Percentiles rank a stretch among this genome's conserved stretches.
phyloP scores from a whole-genome alignment of 176 grass and related monocot species.

The Carex myosuroides region DNA sequence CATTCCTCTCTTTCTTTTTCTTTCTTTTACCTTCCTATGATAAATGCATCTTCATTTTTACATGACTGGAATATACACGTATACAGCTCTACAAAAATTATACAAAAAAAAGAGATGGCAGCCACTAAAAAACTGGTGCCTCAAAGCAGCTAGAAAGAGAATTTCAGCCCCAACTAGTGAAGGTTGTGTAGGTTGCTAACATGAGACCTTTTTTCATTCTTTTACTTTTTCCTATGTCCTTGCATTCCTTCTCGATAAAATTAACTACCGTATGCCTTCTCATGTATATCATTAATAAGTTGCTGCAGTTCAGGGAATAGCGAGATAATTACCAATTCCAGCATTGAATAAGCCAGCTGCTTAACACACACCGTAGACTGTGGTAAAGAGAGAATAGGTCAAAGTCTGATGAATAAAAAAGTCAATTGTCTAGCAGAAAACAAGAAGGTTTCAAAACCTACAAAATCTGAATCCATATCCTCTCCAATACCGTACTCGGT shows the following conservation, averaged over 20 bases:
- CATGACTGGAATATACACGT: slow-evolving; percentile 19
- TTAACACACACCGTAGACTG: slow-evolving; percentile 90
- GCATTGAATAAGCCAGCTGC: slow-evolving; percentile 69
- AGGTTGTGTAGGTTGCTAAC: not conserved
- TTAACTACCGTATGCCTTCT: slow-evolving; percentile 40
- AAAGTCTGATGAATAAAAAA: not conserved
- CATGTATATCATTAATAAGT: slow-evolving; percentile 65
- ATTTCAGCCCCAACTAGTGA: not conserved
- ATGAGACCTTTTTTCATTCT: not conserved
- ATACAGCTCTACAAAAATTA: slow-evolving; percentile 19
- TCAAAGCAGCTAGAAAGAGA: not conserved
- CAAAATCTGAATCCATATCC: not conserved
- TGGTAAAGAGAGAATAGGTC: slow-evolving; percentile 22
- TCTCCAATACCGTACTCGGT: too few species aligned
- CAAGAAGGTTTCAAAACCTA: not conserved
- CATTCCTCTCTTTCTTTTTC: not conserved
- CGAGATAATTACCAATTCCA: slow-evolving; percentile 69
- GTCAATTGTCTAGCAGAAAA: not conserved
- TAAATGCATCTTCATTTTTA: slow-evolving; percentile 8
- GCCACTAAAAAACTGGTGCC: not conserved
- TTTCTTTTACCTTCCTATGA: not conserved
- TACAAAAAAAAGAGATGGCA: slow-evolving; percentile 9
- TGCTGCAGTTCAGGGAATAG: slow-evolving; percentile 76
- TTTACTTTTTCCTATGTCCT: slow-evolving; percentile 8
- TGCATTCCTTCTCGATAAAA: not conserved